These are phyloP conservation scores for Durio zibethinus DNA, from an alignment of 345 rosid genomes.

Conservation along the genomic window DNA sequence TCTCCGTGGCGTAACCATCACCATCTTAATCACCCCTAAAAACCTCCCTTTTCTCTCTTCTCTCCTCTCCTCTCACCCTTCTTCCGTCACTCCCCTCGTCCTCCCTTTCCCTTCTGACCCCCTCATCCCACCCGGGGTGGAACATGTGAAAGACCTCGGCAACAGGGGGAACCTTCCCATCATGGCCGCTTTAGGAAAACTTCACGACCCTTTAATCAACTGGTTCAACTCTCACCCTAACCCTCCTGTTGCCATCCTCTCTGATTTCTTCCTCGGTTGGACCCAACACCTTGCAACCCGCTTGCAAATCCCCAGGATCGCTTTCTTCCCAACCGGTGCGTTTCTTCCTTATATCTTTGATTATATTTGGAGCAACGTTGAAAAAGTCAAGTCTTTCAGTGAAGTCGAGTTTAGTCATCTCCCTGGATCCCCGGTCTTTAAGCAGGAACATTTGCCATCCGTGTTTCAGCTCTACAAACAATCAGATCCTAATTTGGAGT, in stretches of 20 bases:
- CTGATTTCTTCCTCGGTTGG: conserved; percentile 81
- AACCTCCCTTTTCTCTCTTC: conserved; percentile 49
- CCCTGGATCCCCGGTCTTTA: conserved; percentile 44
- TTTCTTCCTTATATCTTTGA: conserved; percentile 27
- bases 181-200: conserved; percentile 43
- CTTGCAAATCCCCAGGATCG: conserved; percentile 36
- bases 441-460: conserved; percentile 53
- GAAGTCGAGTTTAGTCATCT: conserved; percentile 36
- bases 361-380: conserved; percentile 31
- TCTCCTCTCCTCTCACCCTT: conserved; percentile 38
- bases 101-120: conserved; percentile 60
- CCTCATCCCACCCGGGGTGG: conserved; percentile 49
- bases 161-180: conserved; percentile 39
- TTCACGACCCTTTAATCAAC: conserved; percentile 38
- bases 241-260: conserved; percentile 63
- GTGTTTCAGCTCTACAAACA: conserved; percentile 19
- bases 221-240: conserved; percentile 54
- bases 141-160: conserved; percentile 55
- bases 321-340: conserved; percentile 38
- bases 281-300: conserved; percentile 37
- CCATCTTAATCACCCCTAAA: conserved; percentile 50
- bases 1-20: conserved; percentile 34
- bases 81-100: conserved; percentile 22
- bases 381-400: conserved; percentile 15
- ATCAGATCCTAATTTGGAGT: conserved; percentile 35